A percentile compares a stretch with the other conserved stretches of the same genome.
Conservation (phyloP, 2,329 filamentous ascomycete genomes). For the Cladosporium sp. region DNA sequence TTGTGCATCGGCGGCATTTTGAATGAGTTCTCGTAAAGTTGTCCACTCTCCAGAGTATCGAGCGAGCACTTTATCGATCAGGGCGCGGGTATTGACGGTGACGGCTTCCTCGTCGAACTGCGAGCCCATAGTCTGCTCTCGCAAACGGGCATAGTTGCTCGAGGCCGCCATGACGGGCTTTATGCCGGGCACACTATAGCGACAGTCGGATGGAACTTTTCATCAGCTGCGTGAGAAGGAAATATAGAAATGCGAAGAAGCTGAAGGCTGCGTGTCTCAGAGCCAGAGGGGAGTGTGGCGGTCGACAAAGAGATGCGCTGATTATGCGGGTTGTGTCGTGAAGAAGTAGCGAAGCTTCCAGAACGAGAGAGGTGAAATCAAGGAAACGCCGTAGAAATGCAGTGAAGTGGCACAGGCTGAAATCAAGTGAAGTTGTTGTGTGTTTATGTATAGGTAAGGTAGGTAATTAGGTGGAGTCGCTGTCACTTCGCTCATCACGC, state of each 20-base stretch:
- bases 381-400: slow-evolving; percentile 4
- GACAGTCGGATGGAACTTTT: no score
- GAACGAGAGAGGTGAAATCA: background rate
- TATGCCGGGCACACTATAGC: background rate
- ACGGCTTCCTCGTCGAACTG: slow-evolving; percentile 94
- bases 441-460: no score
- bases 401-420: background rate
- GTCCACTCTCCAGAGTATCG: slow-evolving; percentile 95
- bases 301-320: slow-evolving; percentile 5
- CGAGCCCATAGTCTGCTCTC: slow-evolving; percentile 78
- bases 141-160: slow-evolving; percentile 46
- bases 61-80: slow-evolving; percentile 97
- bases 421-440: no score
- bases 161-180: slow-evolving; percentile 21
- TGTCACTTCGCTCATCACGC: no score
- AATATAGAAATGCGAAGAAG: no score
- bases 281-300: background rate
- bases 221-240: no score
- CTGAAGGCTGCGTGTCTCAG: background rate
- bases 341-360: background rate
- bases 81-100: slow-evolving; percentile 90
- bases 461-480: no score
- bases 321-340: background rate
- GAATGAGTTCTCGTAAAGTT: slow-evolving; percentile 83
- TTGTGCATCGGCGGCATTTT: slow-evolving; percentile 96